Conservation (phyloP, 2,329 filamentous ascomycete species). For the Aspergillus amoenus region DNA sequence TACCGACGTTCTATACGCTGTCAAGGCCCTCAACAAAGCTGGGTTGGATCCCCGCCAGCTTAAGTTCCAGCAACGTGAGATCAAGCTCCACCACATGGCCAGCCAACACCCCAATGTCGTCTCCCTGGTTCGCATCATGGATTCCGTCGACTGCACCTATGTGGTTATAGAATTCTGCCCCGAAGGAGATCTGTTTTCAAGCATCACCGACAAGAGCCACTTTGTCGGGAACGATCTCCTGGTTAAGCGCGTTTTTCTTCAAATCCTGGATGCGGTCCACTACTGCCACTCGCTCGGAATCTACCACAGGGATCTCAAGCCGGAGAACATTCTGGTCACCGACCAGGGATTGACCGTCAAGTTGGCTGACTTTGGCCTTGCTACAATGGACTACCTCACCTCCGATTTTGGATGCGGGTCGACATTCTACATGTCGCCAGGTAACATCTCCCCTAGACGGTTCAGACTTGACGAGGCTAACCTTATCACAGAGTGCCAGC, state of each 20-base stretch:
- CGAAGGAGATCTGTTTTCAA: conserved; percentile 93
- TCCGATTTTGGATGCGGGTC: conserved; percentile 97
- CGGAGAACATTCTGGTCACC: conserved; percentile 93
- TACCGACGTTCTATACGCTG: conserved; percentile 80
- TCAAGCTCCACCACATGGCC: conserved; percentile 84
- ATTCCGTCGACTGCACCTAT: conserved; percentile 87
- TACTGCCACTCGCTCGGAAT: conserved; percentile 92
- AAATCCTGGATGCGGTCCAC: conserved; percentile 94
- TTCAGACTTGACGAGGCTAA: conserved; percentile 3
- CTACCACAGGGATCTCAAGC: conserved; percentile 96
- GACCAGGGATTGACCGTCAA: conserved; percentile 88
- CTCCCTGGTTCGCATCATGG: conserved; percentile 89
- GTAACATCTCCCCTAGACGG: conserved; percentile 50
- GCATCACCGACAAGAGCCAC: conserved; percentile 92
- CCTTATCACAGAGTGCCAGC: conserved; percentile 75
- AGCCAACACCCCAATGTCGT: conserved; percentile 91
- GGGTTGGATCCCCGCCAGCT: conserved; percentile 85
- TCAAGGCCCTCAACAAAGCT: conserved; percentile 94
- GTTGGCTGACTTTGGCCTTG: conserved; percentile 94
- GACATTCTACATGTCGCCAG: conserved; percentile 99
- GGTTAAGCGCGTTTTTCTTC: conserved; percentile 83
- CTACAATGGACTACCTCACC: conserved; percentile 78
- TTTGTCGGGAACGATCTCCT: conserved; percentile 91
- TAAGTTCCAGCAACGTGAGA: conserved; percentile 90
- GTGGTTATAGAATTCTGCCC: conserved; percentile 97